Evolutionary conservation across 345 rosid species (phyloP).

Genomic region (Erysimum cheiranthoides): DNA sequence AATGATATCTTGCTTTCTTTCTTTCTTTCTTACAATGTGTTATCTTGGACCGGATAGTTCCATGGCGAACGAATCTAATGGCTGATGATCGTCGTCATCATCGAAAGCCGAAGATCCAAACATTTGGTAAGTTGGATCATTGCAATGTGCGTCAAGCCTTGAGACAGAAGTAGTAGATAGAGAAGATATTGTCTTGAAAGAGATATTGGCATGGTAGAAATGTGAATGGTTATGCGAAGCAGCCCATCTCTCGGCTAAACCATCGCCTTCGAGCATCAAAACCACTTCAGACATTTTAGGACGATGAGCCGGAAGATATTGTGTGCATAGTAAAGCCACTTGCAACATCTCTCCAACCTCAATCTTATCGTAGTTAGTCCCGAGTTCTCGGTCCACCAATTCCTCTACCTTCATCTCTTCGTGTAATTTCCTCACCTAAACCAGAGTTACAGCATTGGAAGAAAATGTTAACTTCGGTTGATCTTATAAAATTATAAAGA

Average conservation of each 20-base stretch:
- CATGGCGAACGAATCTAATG: constrained; percentile 85
- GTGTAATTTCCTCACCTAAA: constrained; percentile 73
- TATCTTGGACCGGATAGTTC: constrained; percentile 95
- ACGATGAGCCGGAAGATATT: constrained; percentile 82
- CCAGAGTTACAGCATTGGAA: not conserved
- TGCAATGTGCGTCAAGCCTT: constrained; percentile 47
- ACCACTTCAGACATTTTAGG: constrained; percentile 94
- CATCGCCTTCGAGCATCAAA: constrained; percentile 94
- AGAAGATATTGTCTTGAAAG: constrained; percentile 47
- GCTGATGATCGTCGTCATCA: constrained; percentile 79
- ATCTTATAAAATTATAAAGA: constrained; percentile 2
- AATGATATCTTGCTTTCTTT: constrained; percentile 14
- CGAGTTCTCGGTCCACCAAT: constrained; percentile 76
- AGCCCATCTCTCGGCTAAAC: constrained; percentile 93
- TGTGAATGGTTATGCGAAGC: constrained; percentile 66
- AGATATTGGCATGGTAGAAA: constrained; percentile 47
- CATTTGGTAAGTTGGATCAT: constrained; percentile 67
- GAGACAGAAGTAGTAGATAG: constrained; percentile 32
- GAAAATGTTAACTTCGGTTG: not conserved
- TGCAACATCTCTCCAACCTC: constrained; percentile 92
- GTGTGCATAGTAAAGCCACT: constrained; percentile 90
- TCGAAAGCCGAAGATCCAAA: constrained; percentile 73
- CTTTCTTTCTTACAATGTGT: constrained; percentile 28
- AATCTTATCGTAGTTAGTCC: constrained; percentile 69
- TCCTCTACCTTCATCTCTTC: constrained; percentile 83